Evolutionary conservation across 2,329 filamentous ascomycete species (phyloP), one percentile per base, ranked within the genome.

Genomic region (Alternaria metachromatica): DNA sequence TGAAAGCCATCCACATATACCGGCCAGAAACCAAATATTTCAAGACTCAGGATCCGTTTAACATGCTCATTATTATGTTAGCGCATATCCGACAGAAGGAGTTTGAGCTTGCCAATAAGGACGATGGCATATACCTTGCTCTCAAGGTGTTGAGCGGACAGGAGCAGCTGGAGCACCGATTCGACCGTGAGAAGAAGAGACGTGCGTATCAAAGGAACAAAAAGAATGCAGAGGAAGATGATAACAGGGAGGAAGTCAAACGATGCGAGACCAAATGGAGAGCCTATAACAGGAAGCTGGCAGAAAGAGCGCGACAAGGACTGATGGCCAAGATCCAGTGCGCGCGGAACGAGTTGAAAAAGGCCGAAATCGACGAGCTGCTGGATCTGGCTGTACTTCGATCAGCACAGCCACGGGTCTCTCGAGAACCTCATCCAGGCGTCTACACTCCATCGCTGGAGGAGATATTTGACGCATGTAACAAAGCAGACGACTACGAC

Each of bases 21-120:
- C 65, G 69, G 8, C 69, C 72, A 8, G 73, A 74, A 43, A 68
- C 65, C 25, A 56, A 49, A 33, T 2, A 8, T 3, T 76, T 75
- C 41, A 30, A 49, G 23, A 60, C 53, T 9, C 64, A 71, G 44
- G 54, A 67, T 8, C 49, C 65, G 1, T 63, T 63, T 25, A 43
- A 68, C 18, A 60, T 72, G 23, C 30, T 75, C 5, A 26, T 67
- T 5, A 60, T 69, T 2, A 62, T 75, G 30, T 62, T 70, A 44
- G 72, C 71, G 2, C 69, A 72, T 25, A 48, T 66, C n/a, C 50
- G 66, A 11, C 55, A 69, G 44, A 60, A 63, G 1, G 55, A 58
- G 4, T 67, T 68, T 13, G 68, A 71, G 20, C 37, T 74, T 15
- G 43, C 26, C 7, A 23, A 11, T 30, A 64, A 72, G 18, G 50